Percentiles rank a stretch among this genome's conserved stretches.
Conservation (phyloP, 2,329 filamentous ascomycete species). For the Grosmannia clavigera region DNA sequence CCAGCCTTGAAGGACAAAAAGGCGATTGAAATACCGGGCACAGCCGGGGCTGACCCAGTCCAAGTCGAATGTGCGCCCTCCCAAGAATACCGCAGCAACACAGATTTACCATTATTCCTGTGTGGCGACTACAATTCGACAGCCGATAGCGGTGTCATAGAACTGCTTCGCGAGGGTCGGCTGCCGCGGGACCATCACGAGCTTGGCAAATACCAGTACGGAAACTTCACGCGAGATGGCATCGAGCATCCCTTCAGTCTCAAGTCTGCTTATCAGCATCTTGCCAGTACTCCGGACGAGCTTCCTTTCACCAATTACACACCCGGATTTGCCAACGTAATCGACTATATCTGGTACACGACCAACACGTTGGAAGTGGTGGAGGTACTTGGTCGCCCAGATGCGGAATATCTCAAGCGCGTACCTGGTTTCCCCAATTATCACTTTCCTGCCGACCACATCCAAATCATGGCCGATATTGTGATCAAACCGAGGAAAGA, state of each 20-base stretch:
- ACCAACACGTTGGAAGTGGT: conserved; percentile 79
- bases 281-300: conserved; percentile 72
- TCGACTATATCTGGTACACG: conserved; percentile 98
- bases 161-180: conserved; percentile 70
- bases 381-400: conserved; percentile 73
- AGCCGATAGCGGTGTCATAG: conserved; percentile 77
- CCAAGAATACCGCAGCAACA: conserved; percentile 72
- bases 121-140: conserved; percentile 96
- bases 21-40: conserved; percentile 30
- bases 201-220: conserved; percentile 71
- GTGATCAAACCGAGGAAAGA: conserved; percentile 80
- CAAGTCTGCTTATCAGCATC: conserved; percentile 75
- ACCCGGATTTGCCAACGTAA: conserved; percentile 78
- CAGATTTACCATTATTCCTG: conserved; percentile 79
- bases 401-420: conserved; percentile 70
- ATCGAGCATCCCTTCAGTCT: conserved; percentile 92
- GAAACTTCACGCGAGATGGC: conserved; percentile 81
- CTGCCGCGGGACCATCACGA: conserved; percentile 71
- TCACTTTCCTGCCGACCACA: conserved; percentile 87
- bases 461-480: conserved; percentile 82
- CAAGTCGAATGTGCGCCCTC: conserved; percentile 62
- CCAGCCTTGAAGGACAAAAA: conserved; percentile 74
- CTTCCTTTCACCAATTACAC: conserved; percentile 95
- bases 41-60: conserved; percentile 29
- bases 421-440: conserved; percentile 89